Evolutionary conservation across 176 grass and related monocot genomes (phyloP).

Genomic region (Zoysia japonica): DNA sequence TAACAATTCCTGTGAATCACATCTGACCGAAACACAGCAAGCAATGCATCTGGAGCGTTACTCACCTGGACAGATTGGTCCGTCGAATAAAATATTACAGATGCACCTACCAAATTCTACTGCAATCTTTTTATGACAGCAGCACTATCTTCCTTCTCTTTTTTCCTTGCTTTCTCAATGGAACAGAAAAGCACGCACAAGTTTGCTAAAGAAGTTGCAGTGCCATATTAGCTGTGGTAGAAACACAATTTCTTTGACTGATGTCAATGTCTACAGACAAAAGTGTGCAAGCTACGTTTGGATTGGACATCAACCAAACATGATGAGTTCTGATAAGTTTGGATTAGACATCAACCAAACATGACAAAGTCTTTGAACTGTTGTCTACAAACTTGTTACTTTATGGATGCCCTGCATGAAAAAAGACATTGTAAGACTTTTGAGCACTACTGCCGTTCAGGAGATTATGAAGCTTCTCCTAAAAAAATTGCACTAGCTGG

Average conservation of each 20-base stretch:
- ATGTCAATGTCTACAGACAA: constrained; percentile 26
- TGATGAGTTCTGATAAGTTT: constrained; percentile 3
- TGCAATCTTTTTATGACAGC: constrained; percentile 10
- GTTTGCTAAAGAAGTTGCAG: background rate
- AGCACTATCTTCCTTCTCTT: background rate
- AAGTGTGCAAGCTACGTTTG: constrained; percentile 12
- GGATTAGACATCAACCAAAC: constrained; percentile 45
- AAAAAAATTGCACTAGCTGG: constrained; percentile 33
- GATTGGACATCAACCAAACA: constrained; percentile 49
- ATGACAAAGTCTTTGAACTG: constrained; percentile 31
- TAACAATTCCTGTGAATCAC: background rate
- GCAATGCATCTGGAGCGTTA: background rate
- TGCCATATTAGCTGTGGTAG: constrained; percentile 14
- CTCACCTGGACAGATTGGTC: background rate
- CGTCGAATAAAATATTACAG: background rate
- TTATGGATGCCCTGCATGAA: constrained; percentile 39
- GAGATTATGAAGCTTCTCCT: constrained; percentile 48
- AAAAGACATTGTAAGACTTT: constrained; percentile 23
- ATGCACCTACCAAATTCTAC: constrained; percentile 21
- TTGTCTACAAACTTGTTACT: constrained; percentile 33
- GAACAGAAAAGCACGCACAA: constrained; percentile 14
- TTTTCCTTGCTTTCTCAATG: constrained; percentile 4
- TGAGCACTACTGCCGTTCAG: constrained; percentile 26
- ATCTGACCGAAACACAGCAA: background rate
- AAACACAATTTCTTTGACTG: constrained; percentile 9